These are phyloP conservation scores for Globisporangium nunn DNA, from an alignment of 352 stramenopile genomes.

Conservation along the genomic window DNA sequence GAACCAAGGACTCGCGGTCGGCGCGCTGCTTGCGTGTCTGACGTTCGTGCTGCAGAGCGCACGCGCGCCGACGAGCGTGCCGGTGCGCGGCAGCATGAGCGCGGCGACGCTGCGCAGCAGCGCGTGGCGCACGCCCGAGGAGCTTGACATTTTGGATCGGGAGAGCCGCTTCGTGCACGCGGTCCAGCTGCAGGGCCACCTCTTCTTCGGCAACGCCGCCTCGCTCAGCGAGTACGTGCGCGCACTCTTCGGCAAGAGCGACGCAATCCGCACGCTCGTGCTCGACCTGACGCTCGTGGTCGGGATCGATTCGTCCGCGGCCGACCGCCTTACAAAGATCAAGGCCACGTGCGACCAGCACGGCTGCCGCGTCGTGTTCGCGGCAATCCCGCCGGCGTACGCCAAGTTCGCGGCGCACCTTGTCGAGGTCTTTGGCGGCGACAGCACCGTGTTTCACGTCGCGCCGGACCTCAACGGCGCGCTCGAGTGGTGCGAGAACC, in stretches of 20 bases:
- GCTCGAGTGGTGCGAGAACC: constrained; percentile 68
- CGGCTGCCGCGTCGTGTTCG: constrained; percentile 61
- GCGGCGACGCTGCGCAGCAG: constrained; percentile 86
- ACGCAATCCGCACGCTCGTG: constrained; percentile 55
- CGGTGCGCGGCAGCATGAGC: constrained; percentile 88
- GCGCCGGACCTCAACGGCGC: constrained; percentile 54
- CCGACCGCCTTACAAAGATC: constrained; percentile 71
- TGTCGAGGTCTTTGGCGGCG: constrained; percentile 37
- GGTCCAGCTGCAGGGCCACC: constrained; percentile 66
- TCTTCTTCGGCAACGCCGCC: constrained; percentile 91
- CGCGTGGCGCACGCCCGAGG: constrained; percentile 57
- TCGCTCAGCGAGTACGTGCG: constrained; percentile 86
- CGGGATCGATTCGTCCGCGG: constrained; percentile 85
- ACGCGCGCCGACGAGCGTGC: constrained; percentile 70
- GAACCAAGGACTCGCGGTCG: constrained; percentile 85
- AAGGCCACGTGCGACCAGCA: constrained; percentile 70
- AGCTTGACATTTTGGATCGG: constrained; percentile 71
- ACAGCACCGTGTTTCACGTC: constrained; percentile 44
- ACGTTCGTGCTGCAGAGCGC: constrained; percentile 89
- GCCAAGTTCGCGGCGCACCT: constrained; percentile 53
- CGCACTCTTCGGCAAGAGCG: constrained; percentile 36
- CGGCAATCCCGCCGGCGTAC: constrained; percentile 53
- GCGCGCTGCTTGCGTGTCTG: constrained; percentile 79
- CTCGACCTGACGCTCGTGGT: constrained; percentile 92
- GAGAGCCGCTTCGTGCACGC: constrained; percentile 80